These are phyloP conservation scores for Rhodamnia argentea DNA, from an alignment of 345 rosid genomes.

Conservation along the genomic window DNA sequence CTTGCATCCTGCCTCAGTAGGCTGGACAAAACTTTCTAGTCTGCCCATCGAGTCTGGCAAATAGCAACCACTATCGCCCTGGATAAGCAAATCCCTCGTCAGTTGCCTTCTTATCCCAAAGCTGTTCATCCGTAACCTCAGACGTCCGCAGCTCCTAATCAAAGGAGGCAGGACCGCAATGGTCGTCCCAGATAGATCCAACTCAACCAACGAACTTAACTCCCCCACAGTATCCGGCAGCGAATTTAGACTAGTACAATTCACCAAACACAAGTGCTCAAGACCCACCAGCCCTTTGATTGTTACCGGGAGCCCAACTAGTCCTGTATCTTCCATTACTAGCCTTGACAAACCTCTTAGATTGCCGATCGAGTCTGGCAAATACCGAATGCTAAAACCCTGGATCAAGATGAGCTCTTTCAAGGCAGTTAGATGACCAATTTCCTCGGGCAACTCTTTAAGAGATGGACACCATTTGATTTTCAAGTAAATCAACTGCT, in stretches of 20 bases:
- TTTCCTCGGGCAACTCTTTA: neutral
- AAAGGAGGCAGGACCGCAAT: neutral
- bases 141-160: neutral
- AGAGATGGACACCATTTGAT: neutral
- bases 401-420: neutral
- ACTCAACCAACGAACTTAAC: neutral
- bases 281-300: neutral
- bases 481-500: neutral
- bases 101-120: neutral
- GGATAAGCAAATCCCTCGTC: too few relatives aligned
- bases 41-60: too few relatives aligned
- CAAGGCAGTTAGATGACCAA: neutral
- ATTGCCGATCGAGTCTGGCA: neutral
- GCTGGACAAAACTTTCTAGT: too few relatives aligned
- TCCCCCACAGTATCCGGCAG: neutral
- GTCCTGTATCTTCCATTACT: neutral
- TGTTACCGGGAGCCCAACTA: neutral
- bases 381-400: neutral
- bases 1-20: too few relatives aligned
- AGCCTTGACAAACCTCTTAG: neutral
- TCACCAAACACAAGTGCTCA: neutral
- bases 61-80: too few relatives aligned
- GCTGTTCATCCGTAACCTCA: neutral
- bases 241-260: neutral
- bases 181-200: neutral